Conservation (phyloP, 2,329 filamentous ascomycete species). For the Didymella exigua region DNA sequence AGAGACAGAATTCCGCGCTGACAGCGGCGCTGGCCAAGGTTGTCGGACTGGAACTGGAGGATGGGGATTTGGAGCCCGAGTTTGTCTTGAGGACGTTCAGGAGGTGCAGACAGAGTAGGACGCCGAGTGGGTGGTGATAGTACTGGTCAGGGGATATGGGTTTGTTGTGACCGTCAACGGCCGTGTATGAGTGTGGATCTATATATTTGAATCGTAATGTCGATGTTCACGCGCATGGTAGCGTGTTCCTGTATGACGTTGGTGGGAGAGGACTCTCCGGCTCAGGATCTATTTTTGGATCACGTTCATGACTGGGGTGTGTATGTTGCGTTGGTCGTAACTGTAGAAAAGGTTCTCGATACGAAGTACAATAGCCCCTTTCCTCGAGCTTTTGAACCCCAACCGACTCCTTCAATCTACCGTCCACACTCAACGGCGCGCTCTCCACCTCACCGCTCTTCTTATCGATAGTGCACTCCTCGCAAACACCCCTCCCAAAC, state of each 20-base stretch:
- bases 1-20: slow-evolving; percentile 35
- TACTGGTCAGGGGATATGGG: background rate
- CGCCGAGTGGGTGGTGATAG: slow-evolving; percentile 14
- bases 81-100: slow-evolving; percentile 23
- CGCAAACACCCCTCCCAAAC: slow-evolving; percentile 1
- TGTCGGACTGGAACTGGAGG: slow-evolving; percentile 30
- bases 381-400: background rate
- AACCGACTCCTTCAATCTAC: background rate
- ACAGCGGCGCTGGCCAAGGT: slow-evolving; percentile 35
- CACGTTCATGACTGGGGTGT: slow-evolving; percentile 11
- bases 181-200: background rate
- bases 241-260: background rate
- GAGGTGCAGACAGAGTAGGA: slow-evolving; percentile 12
- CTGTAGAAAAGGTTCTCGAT: background rate
- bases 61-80: slow-evolving; percentile 28
- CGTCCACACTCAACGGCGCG: background rate
- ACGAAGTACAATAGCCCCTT: too few relatives aligned
- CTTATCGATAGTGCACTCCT: slow-evolving; percentile 33
- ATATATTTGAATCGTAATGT: background rate
- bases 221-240: background rate
- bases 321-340: background rate
- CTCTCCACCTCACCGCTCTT: slow-evolving; percentile 24
- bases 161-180: background rate
- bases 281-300: slow-evolving; percentile 11
- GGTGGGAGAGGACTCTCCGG: background rate